A percentile compares a stretch with the other conserved stretches of the same genome.
Evolutionary conservation across 2,329 filamentous ascomycete species (phyloP).

Genomic region (Aspergillus hortae): DNA sequence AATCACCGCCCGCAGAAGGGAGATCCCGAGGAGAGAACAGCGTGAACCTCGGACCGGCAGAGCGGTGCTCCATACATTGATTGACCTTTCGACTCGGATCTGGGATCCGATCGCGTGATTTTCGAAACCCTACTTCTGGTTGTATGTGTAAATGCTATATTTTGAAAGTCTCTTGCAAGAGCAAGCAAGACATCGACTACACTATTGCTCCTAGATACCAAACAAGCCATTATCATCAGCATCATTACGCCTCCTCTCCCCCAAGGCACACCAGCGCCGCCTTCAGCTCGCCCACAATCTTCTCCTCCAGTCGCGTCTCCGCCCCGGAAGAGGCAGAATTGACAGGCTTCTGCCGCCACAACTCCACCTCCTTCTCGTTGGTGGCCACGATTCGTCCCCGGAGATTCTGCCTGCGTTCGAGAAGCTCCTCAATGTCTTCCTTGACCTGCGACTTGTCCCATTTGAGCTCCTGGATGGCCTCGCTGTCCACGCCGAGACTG

Average conservation of each 20-base stretch:
- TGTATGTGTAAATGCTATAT: too few species aligned
- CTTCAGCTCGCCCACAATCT: conserved; percentile 67
- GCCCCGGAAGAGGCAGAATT: conserved; percentile 42
- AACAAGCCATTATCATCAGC: conserved; percentile 3
- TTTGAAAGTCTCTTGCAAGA: not conserved
- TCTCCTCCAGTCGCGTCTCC: conserved; percentile 70
- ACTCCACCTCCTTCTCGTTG: conserved; percentile 67
- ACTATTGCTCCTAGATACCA: not conserved
- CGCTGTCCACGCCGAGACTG: conserved; percentile 55
- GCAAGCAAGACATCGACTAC: not conserved
- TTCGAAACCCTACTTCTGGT: too few species aligned
- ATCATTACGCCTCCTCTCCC: conserved; percentile 33
- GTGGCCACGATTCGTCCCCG: conserved; percentile 70
- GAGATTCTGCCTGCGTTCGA: conserved; percentile 66
- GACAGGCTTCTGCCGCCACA: conserved; percentile 43
- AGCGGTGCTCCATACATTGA: not conserved
- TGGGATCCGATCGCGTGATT: too few species aligned
- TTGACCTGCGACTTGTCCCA: conserved; percentile 71
- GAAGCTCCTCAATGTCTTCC: conserved; percentile 80
- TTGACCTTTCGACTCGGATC: not conserved
- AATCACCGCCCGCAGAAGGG: not conserved
- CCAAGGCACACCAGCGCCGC: conserved; percentile 46
- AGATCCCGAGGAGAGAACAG: not conserved
- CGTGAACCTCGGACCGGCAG: not conserved
- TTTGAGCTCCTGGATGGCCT: conserved; percentile 66